phyloP scores from a whole-genome alignment of 1,284 basidiomycete species.

The Ceratobasidium papillatum region DNA sequence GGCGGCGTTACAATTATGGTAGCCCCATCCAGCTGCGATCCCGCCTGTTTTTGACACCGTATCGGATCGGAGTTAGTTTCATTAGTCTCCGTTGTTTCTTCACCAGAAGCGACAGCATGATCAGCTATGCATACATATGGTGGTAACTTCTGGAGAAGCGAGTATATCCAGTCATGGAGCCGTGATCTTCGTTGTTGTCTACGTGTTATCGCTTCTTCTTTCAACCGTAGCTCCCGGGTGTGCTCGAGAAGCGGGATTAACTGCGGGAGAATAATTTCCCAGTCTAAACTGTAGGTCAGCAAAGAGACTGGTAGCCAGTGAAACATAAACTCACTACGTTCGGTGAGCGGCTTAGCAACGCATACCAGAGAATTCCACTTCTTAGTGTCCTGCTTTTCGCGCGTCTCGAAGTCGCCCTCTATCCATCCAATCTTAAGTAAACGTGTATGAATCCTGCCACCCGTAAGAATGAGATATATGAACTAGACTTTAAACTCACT shows the following conservation, averaged over 20 bases:
- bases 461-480: not conserved
- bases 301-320: not conserved
- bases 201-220: not conserved
- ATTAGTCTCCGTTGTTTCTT: too few species aligned
- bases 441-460: constrained; percentile 10
- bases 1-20: too few species aligned
- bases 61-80: too few species aligned
- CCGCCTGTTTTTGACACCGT: too few species aligned
- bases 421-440: constrained; percentile 20
- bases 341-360: constrained; percentile 6
- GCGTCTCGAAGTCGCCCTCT: not conserved
- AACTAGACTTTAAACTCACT: not conserved
- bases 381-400: not conserved
- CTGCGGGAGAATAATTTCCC: constrained; percentile 7
- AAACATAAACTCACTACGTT: not conserved
- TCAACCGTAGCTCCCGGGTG: constrained; percentile 2
- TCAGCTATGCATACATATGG: not conserved
- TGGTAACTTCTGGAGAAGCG: not conserved
- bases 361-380: constrained; percentile 7
- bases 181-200: not conserved
- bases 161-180: not conserved
- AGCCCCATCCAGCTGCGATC: too few species aligned
- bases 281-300: not conserved
- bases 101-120: not conserved
- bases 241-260: not conserved